These are phyloP conservation scores for Pseudogymnoascus sp. DNA, from an alignment of 2,329 filamentous ascomycete genomes.

Conservation along the genomic window DNA sequence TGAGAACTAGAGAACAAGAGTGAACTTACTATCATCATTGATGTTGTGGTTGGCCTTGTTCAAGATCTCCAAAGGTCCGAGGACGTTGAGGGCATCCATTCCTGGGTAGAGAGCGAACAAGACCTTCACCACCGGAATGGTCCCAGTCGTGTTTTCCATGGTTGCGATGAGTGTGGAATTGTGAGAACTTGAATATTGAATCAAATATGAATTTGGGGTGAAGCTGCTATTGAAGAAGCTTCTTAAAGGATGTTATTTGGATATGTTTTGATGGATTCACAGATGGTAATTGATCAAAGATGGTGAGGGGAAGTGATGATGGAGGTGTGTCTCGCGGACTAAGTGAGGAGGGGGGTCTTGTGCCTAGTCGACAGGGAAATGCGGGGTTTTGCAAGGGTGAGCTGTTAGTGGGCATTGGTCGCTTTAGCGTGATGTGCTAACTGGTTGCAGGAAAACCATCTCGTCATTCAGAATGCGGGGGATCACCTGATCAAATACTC, in stretches of 20 bases:
- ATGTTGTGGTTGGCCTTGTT: conserved; percentile 45
- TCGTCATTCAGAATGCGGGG: conserved; percentile 7
- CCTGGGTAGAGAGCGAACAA: conserved; percentile 49
- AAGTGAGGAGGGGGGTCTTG: conserved; percentile 5
- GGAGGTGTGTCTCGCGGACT: background rate
- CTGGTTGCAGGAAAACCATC: background rate
- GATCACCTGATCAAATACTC: conserved; percentile 8
- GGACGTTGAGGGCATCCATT: conserved; percentile 51
- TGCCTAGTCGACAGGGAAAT: conserved; percentile 7
- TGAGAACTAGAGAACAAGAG: background rate
- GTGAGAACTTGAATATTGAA: background rate
- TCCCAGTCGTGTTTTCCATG: conserved; percentile 26
- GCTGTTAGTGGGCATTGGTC: conserved; percentile 6
- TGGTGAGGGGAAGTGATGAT: conserved; percentile 9
- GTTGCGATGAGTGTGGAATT: conserved; percentile 24
- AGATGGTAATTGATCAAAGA: background rate
- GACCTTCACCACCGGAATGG: conserved; percentile 44
- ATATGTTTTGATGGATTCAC: background rate
- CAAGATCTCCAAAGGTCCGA: conserved; percentile 52
- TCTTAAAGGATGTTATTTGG: background rate
- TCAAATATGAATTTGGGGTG: conserved; percentile 1
- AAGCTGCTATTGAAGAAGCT: background rate
- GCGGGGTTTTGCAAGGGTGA: conserved; percentile 6
- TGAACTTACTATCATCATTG: conserved; percentile 41
- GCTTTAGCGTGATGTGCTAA: background rate